Conservation (phyloP, 208 protist species). For the Trypanosoma cruzi region DNA sequence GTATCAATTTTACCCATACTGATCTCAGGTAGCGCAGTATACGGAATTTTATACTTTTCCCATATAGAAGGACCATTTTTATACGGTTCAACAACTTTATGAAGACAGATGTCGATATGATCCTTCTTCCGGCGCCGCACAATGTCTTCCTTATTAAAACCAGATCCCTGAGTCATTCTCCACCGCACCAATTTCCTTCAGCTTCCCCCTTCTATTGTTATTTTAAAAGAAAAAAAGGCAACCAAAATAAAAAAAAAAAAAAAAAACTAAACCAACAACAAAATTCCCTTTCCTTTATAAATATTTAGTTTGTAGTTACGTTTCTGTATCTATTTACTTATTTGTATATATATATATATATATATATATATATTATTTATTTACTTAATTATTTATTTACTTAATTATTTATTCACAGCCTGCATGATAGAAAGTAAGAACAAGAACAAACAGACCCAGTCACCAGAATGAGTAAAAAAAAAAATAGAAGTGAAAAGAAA, state of each 20-base stretch:
- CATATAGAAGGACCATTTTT: conserved; percentile 64
- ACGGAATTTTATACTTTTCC: conserved; percentile 82
- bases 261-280: background rate
- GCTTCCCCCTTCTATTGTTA: background rate
- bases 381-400: no score
- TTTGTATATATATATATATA: no score
- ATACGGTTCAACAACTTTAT: conserved; percentile 85
- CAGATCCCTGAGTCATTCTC: background rate
- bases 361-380: no score
- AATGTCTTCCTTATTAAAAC: conserved; percentile 59
- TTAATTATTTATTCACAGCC: no score
- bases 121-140: conserved; percentile 88
- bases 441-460: no score
- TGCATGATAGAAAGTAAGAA: no score
- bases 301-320: no score
- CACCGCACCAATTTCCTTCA: background rate
- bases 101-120: conserved; percentile 91
- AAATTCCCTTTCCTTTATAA: no score
- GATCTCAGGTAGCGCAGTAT: conserved; percentile 88
- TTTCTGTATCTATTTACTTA: no score
- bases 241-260: conserved; percentile 3
- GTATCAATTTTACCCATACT: conserved; percentile 80
- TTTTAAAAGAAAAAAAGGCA: background rate
- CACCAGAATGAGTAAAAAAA: no score
- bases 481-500: no score